Percentiles rank a stretch among this genome's conserved stretches.
phyloP scores from a whole-genome alignment of 1,139 yeast genomes.

The Sugiyamaella pinicola region DNA sequence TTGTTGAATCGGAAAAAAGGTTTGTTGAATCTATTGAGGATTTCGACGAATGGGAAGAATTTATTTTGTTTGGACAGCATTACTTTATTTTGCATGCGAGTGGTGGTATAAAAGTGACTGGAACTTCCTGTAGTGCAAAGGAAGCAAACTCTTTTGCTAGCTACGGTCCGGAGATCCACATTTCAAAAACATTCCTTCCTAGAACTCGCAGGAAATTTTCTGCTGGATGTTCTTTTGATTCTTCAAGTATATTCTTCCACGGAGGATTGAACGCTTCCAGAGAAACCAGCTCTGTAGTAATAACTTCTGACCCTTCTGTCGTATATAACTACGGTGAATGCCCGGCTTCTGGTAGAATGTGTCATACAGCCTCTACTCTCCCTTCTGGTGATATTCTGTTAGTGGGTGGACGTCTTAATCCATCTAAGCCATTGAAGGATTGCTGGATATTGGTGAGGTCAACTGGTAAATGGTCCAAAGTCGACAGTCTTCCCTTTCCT shows the following conservation, averaged over 20 bases:
- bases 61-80: slow-evolving; percentile 74
- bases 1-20: slow-evolving; percentile 47
- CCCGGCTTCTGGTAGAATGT: slow-evolving; percentile 51
- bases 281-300: slow-evolving; percentile 34
- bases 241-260: slow-evolving; percentile 44
- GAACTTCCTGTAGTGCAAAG: background rate
- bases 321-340: slow-evolving; percentile 9
- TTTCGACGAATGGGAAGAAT: slow-evolving; percentile 87
- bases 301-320: slow-evolving; percentile 20
- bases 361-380: slow-evolving; percentile 55
- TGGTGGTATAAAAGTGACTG: slow-evolving; percentile 29
- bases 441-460: slow-evolving; percentile 42
- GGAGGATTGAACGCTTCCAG: slow-evolving; percentile 63
- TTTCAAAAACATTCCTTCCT: slow-evolving; percentile 17
- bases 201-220: slow-evolving; percentile 49
- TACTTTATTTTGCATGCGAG: slow-evolving; percentile 70
- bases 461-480: slow-evolving; percentile 43
- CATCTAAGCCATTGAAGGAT: slow-evolving; percentile 51
- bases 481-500: slow-evolving; percentile 48
- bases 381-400: slow-evolving; percentile 43
- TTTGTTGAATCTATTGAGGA: slow-evolving; percentile 58
- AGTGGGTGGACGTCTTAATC: slow-evolving; percentile 73
- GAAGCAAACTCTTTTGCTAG: background rate
- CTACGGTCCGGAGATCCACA: slow-evolving; percentile 29
- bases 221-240: slow-evolving; percentile 45